Base-by-base conservation (phyloP, 2,329 filamentous ascomycete species). In the Trichoderma sp. region DNA sequence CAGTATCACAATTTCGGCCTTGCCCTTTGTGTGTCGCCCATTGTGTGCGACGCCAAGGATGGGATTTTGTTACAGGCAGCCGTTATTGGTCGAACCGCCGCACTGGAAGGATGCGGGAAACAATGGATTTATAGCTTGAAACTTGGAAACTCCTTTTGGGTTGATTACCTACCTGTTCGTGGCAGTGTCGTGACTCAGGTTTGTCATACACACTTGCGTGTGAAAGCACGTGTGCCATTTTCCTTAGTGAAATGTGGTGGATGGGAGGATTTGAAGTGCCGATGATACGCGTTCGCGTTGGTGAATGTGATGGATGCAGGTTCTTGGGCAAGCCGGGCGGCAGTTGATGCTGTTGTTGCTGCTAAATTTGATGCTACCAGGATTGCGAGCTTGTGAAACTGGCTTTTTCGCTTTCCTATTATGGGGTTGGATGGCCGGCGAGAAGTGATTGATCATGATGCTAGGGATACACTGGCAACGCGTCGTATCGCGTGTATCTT, bases 161-260 rank as follows among this genome's bases (percentile, higher is more conserved):
- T 43, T 24, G 27, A 14, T 29, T 27, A 43, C 40, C 40, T 43
- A 19, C 27, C 37, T n/a, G n/a, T 47, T 31, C 58, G 58, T 60
- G 58, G 58, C 37, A 40, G 19, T 37, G 37, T 37, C 58, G 58
- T 60, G 58, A 60, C 58, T 47, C 37, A 27, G 58, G n/a, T 49
- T 47, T 60, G 58, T 60, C 58, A 60, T 60, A 60, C 58, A 40
- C 10, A 47, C 21, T 31, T 31, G 21, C 10, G 16, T 7, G 3
- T n/a, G 19, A n/a, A 27, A 60, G 40, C 58, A 60, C 58, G 58
- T 60, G 58, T 29, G 58, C 58, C 11, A 7, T 19, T 11, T 27
- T 3, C 47, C n/a, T 29, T 60, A 10, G 21, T 21, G 5, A 14
- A 11, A 24, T 13, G 47, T 49, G 47, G 47, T 49, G 47, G 47